A percentile compares a stretch with the other conserved stretches of the same genome.
phyloP scores from a whole-genome alignment of 257 asterid genomes.

The Solanum chiquidenum region DNA sequence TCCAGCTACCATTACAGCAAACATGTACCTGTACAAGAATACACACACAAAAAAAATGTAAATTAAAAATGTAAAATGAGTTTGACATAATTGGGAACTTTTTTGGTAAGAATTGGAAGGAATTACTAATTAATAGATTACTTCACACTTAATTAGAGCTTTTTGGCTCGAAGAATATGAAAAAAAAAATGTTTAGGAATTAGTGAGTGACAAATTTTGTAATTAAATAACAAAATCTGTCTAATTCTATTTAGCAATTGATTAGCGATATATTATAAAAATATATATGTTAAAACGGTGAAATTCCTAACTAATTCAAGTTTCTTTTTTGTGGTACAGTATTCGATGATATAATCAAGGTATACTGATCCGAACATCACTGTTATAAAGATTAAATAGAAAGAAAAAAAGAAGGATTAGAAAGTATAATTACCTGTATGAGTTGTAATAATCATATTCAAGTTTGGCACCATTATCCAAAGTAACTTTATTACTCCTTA shows the following conservation, averaged over 20 bases:
- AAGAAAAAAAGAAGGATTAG: neutral
- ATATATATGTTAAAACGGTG: no score
- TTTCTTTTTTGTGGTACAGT: neutral
- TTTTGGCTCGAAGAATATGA: neutral
- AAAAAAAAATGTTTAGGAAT: no score
- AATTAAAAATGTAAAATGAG: neutral
- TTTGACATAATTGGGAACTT: neutral
- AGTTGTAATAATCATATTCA: neutral
- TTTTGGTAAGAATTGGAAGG: neutral
- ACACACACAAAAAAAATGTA: neutral
- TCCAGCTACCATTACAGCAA: neutral
- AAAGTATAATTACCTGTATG: neutral
- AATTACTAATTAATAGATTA: neutral
- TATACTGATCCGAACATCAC: neutral
- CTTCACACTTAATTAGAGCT: neutral
- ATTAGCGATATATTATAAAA: neutral
- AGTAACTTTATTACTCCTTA: neutral
- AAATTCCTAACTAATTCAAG: neutral
- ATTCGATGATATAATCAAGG: neutral
- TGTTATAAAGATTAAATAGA: neutral
- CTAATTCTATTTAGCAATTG: neutral
- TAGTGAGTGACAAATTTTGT: neutral
- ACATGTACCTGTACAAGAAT: neutral
- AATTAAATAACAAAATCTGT: neutral
- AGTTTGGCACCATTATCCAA: neutral